Conservation (phyloP, 768 basidiomycete species). For the Rubroboletus satanas region DNA sequence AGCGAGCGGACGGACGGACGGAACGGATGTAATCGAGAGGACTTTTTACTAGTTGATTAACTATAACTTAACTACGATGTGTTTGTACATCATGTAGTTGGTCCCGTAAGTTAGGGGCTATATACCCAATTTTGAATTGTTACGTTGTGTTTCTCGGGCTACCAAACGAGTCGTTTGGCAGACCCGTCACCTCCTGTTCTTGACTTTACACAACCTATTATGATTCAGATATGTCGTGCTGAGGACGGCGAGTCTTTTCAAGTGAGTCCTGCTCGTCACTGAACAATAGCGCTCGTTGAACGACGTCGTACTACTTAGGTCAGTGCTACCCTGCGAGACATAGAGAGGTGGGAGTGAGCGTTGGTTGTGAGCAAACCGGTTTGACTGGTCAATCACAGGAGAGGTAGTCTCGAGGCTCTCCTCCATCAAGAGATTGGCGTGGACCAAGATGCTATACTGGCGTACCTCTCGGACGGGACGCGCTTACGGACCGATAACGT, state of each 20-base stretch:
- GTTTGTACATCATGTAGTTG: background rate
- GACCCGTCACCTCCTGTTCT: slow-evolving; percentile 1
- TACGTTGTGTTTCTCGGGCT: slow-evolving; percentile 18
- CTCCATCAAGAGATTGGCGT: slow-evolving; percentile 69
- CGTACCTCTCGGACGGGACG: slow-evolving; percentile 77
- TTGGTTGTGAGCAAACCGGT: background rate
- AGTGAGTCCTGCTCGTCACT: slow-evolving; percentile 31
- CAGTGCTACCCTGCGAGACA: slow-evolving; percentile 67
- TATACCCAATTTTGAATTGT: slow-evolving; percentile 16
- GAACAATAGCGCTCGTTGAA: background rate
- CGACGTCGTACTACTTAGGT: slow-evolving; percentile 27
- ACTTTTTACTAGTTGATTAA: slow-evolving; percentile 4
- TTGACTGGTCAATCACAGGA: slow-evolving; percentile 36
- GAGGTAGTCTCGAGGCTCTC: slow-evolving; percentile 66
- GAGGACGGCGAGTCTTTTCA: slow-evolving; percentile 62
- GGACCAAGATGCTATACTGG: slow-evolving; percentile 64
- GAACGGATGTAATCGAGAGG: background rate
- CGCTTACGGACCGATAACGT: slow-evolving; percentile 68
- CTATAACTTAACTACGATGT: background rate
- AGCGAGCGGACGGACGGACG: background rate
- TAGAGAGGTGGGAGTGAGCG: slow-evolving; percentile 55
- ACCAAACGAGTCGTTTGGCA: background rate
- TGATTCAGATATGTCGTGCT: slow-evolving; percentile 64
- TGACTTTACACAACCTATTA: slow-evolving; percentile 24
- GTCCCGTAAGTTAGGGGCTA: slow-evolving; percentile 9